Base-by-base conservation (phyloP, 2,329 filamentous ascomycete species). In the Phyllachora maydis region DNA sequence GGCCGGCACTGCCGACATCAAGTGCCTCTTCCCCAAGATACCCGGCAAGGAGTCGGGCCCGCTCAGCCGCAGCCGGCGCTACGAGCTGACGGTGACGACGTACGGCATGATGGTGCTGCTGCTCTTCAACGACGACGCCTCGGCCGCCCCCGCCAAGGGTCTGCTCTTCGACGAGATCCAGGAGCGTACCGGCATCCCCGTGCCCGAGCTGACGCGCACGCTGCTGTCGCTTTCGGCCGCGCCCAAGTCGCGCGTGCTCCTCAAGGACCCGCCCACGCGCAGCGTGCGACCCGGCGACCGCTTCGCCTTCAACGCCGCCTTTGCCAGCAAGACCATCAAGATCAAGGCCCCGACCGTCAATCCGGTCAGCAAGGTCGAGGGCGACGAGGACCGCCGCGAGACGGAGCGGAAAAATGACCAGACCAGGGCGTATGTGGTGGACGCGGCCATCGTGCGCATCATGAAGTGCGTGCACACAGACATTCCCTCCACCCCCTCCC, bases 51-150 rank as follows among this genome's bases (percentile, higher is more conserved):
- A 69, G 8, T 65, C 70, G 3, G 56, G 62, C 0, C 46, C 52
- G 0, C 42, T 72, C 12, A 57, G 61, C 27, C 66, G 61, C 27
- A 71, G 76, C 32, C 61, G 75, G 16, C 70, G 73, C 17, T 85
- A 95, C 40, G 88, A 98, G 37, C 56, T 98, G 26, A 92, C 82
- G 30, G 82, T 91, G 11, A 75, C 82, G 2, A 95, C 88, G 0
- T 88, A 88, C 42, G 81, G 72, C 36, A 92, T 95, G 78, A 54
- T 93, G 11, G 70, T 95, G 13, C 49, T 98, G 11, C 46, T 91
- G 21, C 64, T 93, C 0, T 98, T 95, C 59, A 95, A 95, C 38
- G 69, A 85, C 18, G 39, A 90, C 1, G 42, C 42, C 3, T 54
- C 61, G 5, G 55, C 43, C 15, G 47, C 56, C 32, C 53, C 47